Evolutionary conservation across 1,284 basidiomycete species (phyloP), one percentile per base, ranked within the genome.

Genomic region (Trametes polyzona): DNA sequence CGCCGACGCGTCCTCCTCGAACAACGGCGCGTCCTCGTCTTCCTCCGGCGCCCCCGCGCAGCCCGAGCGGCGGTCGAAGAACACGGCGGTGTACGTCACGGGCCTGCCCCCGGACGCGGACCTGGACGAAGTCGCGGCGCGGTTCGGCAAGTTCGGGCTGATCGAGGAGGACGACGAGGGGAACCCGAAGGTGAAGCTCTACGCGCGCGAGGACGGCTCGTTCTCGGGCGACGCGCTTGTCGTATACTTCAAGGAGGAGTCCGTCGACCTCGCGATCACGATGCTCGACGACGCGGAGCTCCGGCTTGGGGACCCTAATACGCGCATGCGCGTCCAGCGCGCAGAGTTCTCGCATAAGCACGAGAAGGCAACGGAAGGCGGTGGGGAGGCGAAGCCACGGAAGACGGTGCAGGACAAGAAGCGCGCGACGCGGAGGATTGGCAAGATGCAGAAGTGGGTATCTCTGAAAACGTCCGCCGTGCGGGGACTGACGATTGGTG

Each of bases 211-310:
- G 2, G 88, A 93, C 59, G 95, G 95, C n/a, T 75, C 80, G 30
- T 98, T 98, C 74, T 97, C 87, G 67, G 96, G 97, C 30, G 96
- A 99, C 64, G 96, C 96, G 1, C 76, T 99, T 61, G 88, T 99
- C 55, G 95, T 98, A 43, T 99, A 93, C 73, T 97, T 98, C 80
- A 98, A 98, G 73, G 94, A 96, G 69, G 96, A 96, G 61, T 95
- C 92, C 27, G 97, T 99, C 16, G 77, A 81, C 11, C 79, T 99
- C 51, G 96, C 96, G 2, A 75, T 95, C 53, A 90, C 82, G 60
- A 80, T 99, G 59, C 78, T 99, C 57, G 96, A 98, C 71, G 96
- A 98, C 60, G 94, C 93, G 0, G 94, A 96, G 71, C 76, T 99
- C 57, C 80, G 95, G 53, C 71, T 96, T n/a, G 95, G 94, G 2